Percentiles rank a stretch among this genome's conserved stretches.
These are phyloP conservation scores for Boeremia lycopersici DNA, from an alignment of 2,329 filamentous ascomycete genomes.

Conservation along the genomic window DNA sequence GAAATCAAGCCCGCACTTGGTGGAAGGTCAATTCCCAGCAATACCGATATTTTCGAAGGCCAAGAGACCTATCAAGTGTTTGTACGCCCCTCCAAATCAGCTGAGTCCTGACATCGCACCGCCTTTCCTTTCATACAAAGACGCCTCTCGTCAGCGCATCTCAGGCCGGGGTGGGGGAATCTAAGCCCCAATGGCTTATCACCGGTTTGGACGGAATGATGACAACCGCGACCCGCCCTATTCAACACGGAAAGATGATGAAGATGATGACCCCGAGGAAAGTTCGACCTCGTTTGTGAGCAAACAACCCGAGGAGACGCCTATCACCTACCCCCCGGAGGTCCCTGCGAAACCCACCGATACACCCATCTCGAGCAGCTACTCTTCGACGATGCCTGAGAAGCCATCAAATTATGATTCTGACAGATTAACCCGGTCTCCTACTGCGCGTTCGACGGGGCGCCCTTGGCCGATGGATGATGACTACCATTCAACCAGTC, in stretches of 20 bases:
- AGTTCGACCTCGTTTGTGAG: neutral
- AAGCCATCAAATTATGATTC: neutral
- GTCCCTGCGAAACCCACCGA: neutral
- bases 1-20: conserved; percentile 17
- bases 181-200: conserved; percentile 26
- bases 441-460: too few species aligned
- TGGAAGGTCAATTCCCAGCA: conserved; percentile 9
- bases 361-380: neutral
- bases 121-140: conserved; percentile 11
- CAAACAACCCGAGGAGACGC: neutral
- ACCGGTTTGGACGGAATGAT: conserved; percentile 5
- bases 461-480: neutral
- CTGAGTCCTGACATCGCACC: conserved; percentile 23
- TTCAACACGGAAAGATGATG: conserved; percentile 6
- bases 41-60: conserved; percentile 8
- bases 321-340: neutral
- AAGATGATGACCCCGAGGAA: conserved; percentile 8
- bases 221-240: conserved; percentile 1
- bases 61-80: conserved; percentile 19
- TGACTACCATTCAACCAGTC: neutral
- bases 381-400: neutral
- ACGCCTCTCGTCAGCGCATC: conserved; percentile 27
- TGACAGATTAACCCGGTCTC: neutral
- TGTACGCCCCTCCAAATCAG: conserved; percentile 12
- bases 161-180: conserved; percentile 14